Conservation (phyloP, 352 stramenopile genomes). For the Globisporangium nunn region DNA sequence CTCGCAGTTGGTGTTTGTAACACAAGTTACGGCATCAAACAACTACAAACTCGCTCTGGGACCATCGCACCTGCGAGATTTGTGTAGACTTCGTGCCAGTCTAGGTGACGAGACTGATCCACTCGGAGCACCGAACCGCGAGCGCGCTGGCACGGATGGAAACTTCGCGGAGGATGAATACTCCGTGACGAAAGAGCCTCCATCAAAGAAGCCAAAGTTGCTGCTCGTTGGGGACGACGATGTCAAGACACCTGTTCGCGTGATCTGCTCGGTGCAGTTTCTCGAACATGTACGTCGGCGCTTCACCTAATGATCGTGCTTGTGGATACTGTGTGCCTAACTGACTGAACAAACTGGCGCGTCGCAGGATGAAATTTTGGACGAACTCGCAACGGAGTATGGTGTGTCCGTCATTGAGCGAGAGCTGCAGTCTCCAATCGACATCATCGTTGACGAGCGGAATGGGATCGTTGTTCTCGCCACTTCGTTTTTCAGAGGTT, state of each 20-base stretch:
- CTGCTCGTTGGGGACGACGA: slow-evolving; percentile 4
- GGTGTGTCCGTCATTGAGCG: slow-evolving; percentile 52
- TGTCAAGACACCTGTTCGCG: slow-evolving; percentile 7
- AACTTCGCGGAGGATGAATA: background rate
- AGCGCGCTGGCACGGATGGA: too few species aligned
- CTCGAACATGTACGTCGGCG: slow-evolving; percentile 1
- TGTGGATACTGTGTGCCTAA: too few species aligned
- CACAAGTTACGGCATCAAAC: slow-evolving; percentile 18
- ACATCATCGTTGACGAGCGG: slow-evolving; percentile 60
- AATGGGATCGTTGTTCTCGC: slow-evolving; percentile 47
- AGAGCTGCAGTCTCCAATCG: slow-evolving; percentile 41
- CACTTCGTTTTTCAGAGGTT: slow-evolving; percentile 33
- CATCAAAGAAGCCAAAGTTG: slow-evolving; percentile 18
- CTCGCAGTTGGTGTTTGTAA: slow-evolving; percentile 13
- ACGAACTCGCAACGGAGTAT: slow-evolving; percentile 52
- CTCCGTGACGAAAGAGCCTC: slow-evolving; percentile 9
- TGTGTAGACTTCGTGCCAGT: slow-evolving; percentile 13
- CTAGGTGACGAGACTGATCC: slow-evolving; percentile 1
- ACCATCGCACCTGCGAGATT: slow-evolving; percentile 29
- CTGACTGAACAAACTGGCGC: background rate
- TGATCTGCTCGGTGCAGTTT: slow-evolving; percentile 13
- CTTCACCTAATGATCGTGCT: background rate
- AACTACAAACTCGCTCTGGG: slow-evolving; percentile 40
- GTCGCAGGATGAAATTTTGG: slow-evolving; percentile 45
- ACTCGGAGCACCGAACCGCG: background rate